These are phyloP conservation scores for Climacium dendroides DNA, from an alignment of 225 moss, liverwort and hornwort species.

Conservation along the genomic window DNA sequence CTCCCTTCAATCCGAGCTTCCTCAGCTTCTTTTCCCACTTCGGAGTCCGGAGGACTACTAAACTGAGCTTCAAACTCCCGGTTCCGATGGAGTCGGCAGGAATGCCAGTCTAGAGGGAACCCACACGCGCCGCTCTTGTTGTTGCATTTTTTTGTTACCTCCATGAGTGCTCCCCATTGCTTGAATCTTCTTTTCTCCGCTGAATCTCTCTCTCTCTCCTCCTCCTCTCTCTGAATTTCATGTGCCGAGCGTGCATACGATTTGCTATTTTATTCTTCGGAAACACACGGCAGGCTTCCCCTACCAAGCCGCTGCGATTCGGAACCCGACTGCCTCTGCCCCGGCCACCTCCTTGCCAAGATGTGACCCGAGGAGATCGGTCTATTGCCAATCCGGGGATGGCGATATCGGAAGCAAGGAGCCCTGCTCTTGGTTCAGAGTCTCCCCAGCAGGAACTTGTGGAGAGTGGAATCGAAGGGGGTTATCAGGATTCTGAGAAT, in stretches of 20 bases:
- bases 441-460: neutral
- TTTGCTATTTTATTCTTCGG: neutral
- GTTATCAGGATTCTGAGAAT: neutral
- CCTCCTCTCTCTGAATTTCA: neutral
- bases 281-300: neutral
- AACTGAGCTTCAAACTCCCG: neutral
- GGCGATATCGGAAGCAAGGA: neutral
- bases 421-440: neutral
- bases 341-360: neutral
- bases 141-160: neutral
- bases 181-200: neutral
- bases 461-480: neutral
- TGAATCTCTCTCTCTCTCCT: neutral
- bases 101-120: neutral
- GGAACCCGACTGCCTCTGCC: neutral
- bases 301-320: neutral
- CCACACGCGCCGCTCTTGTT: neutral
- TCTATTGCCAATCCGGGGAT: neutral
- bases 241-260: neutral
- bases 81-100: slow-evolving; percentile 9
- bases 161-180: neutral
- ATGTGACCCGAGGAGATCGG: neutral
- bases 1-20: neutral
- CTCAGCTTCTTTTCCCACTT: neutral
- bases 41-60: neutral